Base-by-base conservation (phyloP, 1,139 yeast species). In the Yarrowia galli region DNA sequence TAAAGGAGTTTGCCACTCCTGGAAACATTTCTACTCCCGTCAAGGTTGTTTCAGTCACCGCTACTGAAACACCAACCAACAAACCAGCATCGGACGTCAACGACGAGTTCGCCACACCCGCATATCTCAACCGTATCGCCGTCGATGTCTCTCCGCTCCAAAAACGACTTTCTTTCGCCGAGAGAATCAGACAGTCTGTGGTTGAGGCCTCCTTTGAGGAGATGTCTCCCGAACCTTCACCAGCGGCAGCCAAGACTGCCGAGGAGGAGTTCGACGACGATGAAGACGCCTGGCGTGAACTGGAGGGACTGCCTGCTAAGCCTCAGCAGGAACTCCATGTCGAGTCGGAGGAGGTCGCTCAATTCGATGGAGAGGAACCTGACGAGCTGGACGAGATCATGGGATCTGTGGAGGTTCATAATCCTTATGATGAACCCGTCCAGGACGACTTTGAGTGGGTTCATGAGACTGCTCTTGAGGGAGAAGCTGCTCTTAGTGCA, bases 171-270 rank as follows among this genome's bases (percentile, higher is more conserved):
- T 61, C 66, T 8, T 46, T 61, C 23, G 66, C 66, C 9, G 66
- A 61, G 36, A 20, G 66, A 25, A 46, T 61, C 18, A 23, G 43
- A 13, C 56, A 46, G 20, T 46, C 66, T 3, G 56, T 54, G 10
- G 64, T 65, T 2, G 66, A 61, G 56, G 40, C 58, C 9, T 53
- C 40, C 53, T 71, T 74, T n/a, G 71, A 74, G 38, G 71, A 71
- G 18, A 77, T 73, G 43, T 53, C 74, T 49, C 68, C 68, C 16
- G 67, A 45, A 10, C 32, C 28, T 64, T 60, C 51, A 60, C 66
- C 51, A 15, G 15, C 28, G 9, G 32, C 32, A 28, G 32, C 8
- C 8, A 28, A 28, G 16, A 32, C 13, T 10, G 25, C 15, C n/a
- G 10, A 46, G 6, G 45, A 36, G 36, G 60, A 36, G 65, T 46